A percentile compares a stretch with the other conserved stretches of the same genome.
Conservation (phyloP, 176 grass and related monocot species). For the Areca catechu region DNA sequence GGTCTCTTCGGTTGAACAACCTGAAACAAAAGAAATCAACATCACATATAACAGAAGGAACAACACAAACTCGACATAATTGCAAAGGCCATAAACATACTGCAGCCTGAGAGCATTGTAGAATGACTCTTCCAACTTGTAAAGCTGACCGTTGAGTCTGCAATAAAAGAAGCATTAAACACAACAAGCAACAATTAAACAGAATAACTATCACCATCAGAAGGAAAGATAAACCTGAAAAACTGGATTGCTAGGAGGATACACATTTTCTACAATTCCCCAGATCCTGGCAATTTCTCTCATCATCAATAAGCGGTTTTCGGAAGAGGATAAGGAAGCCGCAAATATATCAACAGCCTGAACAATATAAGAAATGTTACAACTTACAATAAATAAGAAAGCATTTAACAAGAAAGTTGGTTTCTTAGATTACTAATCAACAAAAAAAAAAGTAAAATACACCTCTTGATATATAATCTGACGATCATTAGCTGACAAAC, state of each 20-base stretch:
- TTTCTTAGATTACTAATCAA: neutral
- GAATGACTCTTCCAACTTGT: conserved; percentile 75
- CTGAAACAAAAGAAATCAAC: conserved; percentile 31
- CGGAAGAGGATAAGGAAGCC: conserved; percentile 46
- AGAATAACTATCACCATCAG: no score
- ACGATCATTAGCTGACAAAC: conserved; percentile 35
- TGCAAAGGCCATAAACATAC: conserved; percentile 21
- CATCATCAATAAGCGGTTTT: conserved; percentile 47
- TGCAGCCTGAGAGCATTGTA: conserved; percentile 38
- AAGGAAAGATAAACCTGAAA: conserved; percentile 47
- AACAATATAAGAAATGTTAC: conserved; percentile 13
- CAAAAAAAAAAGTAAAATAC: conserved; percentile 4
- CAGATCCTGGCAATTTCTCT: conserved; percentile 60
- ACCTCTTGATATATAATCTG: conserved; percentile 82
- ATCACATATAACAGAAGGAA: neutral
- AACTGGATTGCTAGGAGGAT: conserved; percentile 46
- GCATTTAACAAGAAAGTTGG: no score
- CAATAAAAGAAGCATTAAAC: conserved; percentile 7
- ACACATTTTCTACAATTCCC: conserved; percentile 29
- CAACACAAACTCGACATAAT: neutral
- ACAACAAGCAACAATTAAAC: neutral
- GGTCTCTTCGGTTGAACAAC: conserved; percentile 39
- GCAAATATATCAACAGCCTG: conserved; percentile 83
- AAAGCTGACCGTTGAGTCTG: conserved; percentile 41
- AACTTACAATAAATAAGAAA: neutral